phyloP scores from a whole-genome alignment of 1,139 yeast species.

The Meyerozyma sp. region DNA sequence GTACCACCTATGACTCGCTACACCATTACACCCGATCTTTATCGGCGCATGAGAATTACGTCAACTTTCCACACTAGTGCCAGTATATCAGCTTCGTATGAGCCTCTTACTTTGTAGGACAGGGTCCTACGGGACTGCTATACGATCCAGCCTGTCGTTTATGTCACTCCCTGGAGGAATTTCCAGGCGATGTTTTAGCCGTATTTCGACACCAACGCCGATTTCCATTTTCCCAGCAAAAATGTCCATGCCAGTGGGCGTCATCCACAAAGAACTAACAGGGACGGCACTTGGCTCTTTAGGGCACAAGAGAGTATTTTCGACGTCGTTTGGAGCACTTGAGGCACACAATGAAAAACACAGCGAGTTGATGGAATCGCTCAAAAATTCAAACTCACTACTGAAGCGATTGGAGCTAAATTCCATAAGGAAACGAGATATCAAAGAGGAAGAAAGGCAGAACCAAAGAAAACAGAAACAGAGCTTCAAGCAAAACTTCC shows the following conservation, averaged over 20 bases:
- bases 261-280: conserved; percentile 3
- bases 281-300: not conserved
- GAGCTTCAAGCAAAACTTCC: conserved; percentile 29
- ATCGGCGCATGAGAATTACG: not conserved
- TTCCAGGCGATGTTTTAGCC: not conserved
- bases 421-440: conserved; percentile 18
- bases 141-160: not conserved
- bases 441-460: conserved; percentile 30
- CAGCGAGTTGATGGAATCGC: conserved; percentile 6
- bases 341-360: not conserved
- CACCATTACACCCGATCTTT: not conserved
- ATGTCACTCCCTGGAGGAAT: not conserved
- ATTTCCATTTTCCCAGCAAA: not conserved
- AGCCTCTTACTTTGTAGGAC: not conserved
- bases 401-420: conserved; percentile 25
- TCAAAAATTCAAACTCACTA: conserved; percentile 18
- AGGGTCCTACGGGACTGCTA: not conserved
- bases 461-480: conserved; percentile 21
- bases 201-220: not conserved
- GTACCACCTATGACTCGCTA: not conserved
- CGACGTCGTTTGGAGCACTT: not conserved
- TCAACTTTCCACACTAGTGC: not conserved
- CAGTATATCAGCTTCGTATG: not conserved
- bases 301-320: not conserved
- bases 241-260: not conserved